Evolutionary conservation across 495 filamentous ascomycete species (phyloP), one percentile per base, ranked within the genome.

Genomic region (Talaromyces adpressus): DNA sequence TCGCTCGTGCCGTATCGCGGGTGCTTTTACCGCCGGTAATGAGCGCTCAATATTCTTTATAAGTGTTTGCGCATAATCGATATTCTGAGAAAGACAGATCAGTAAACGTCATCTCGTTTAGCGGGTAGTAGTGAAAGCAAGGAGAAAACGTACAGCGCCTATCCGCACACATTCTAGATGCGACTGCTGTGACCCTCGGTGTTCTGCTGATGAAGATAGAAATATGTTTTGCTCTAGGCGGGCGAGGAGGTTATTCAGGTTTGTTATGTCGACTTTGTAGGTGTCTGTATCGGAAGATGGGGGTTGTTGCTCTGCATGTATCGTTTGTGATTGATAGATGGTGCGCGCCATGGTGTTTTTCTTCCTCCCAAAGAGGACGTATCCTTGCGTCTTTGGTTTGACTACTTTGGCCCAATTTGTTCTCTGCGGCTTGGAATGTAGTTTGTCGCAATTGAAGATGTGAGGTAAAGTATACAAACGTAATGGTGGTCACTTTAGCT

Each of bases 21-120:
- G 81, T 20, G 85, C 79, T 73, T 91, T 91, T 64, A 91, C 73
- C 51, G 77, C 70, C 5, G 85, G 75, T 32, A 87, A 83, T 51
- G 88, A 85, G 63, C 91, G 90, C 70, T 97, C 92, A 23, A 96
- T 83, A 61, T 82, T 84, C 32, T 88, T 81, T 51, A 96, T 89
- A 56, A 91, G 84, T 1, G 84, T 82, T 57, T 87, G 87, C 8
- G 92, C 92, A 70, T 91, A 87, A 71, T 90, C 88, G 66, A 97
- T 75, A 69, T 94, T 97, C 86, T 92, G 9, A 18, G 34, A 9
- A 23, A 3, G 14, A 27, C 54, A 2, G 1, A 27, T 14, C 6
- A 49, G 25, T 16, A 9, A 60, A 23, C 63, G 73, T 70, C 45
- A 20, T 41, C 45, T 45, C 63, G 39, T 56, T 59, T 9, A 27